Conservation (phyloP, 805 yeast species). For the Candida maris region DNA sequence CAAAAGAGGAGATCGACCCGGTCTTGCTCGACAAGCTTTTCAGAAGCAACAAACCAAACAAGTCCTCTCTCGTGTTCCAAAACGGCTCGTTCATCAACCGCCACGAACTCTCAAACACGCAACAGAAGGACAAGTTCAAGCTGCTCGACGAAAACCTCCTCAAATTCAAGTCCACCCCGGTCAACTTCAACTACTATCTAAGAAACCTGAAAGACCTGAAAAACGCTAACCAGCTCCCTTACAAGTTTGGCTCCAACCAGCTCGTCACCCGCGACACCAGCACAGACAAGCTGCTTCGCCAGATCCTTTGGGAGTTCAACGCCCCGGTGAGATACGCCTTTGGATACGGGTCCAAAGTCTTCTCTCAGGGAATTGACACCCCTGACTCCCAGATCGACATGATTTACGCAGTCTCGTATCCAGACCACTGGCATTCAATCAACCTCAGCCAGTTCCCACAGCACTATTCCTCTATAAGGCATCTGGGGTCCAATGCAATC, state of each 20-base stretch:
- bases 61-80: constrained; percentile 7
- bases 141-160: constrained; percentile 26
- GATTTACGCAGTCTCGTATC: constrained; percentile 74
- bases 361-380: constrained; percentile 57
- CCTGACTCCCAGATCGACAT: constrained; percentile 72
- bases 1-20: constrained; percentile 23
- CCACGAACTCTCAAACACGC: constrained; percentile 19
- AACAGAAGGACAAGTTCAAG: constrained; percentile 23
- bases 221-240: constrained; percentile 46
- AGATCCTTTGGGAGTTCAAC: constrained; percentile 53
- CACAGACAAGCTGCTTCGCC: constrained; percentile 41
- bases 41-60: constrained; percentile 25
- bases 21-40: constrained; percentile 29
- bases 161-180: constrained; percentile 30
- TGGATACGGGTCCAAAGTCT: constrained; percentile 95
- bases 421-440: constrained; percentile 70
- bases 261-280: constrained; percentile 40
- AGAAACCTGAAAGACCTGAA: constrained; percentile 30
- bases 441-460: constrained; percentile 64
- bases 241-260: constrained; percentile 59
- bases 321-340: constrained; percentile 78
- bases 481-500: constrained; percentile 57
- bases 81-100: constrained; percentile 18
- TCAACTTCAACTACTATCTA: constrained; percentile 34
- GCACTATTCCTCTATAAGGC: constrained; percentile 72